These are phyloP conservation scores for Chlorella sp. DNA, from an alignment of 139 green algal genomes.

Conservation along the genomic window DNA sequence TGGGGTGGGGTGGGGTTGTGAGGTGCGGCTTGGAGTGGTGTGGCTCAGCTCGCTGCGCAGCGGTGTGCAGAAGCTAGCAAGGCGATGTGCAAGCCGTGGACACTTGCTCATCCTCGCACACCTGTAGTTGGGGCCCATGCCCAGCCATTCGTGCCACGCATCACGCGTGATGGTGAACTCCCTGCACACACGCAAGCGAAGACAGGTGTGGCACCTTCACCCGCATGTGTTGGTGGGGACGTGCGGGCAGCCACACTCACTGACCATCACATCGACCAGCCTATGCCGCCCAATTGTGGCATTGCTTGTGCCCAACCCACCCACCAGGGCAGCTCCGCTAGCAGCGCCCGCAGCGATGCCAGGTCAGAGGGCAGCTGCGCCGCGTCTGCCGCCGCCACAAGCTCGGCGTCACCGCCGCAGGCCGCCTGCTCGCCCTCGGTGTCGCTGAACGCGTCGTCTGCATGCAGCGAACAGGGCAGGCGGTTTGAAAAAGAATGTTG, in stretches of 20 bases:
- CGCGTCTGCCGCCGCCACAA: background rate
- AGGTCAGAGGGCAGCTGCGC: constrained; percentile 1
- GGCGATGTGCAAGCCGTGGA: too few relatives aligned
- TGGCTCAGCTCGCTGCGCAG: background rate
- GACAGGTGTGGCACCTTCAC: too few relatives aligned
- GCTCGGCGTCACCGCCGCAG: background rate
- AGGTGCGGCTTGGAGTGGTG: background rate
- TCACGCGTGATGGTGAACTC: constrained; percentile 59
- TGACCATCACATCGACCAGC: too few relatives aligned
- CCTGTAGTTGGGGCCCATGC: constrained; percentile 34
- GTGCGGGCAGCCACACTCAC: too few relatives aligned
- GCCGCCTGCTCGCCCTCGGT: background rate
- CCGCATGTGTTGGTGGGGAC: too few relatives aligned
- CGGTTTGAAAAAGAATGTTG: background rate
- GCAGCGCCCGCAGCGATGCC: background rate
- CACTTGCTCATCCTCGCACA: background rate
- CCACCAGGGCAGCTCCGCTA: constrained; percentile 14
- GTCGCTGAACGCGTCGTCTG: constrained; percentile 26
- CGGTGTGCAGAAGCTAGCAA: background rate
- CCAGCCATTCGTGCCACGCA: constrained; percentile 41
- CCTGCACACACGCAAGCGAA: background rate
- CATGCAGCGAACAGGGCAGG: background rate
- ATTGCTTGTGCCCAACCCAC: background rate
- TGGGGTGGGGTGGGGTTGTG: background rate
- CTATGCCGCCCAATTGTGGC: too few relatives aligned